These are phyloP conservation scores for Leucocoprinus sp. DNA, from an alignment of 768 basidiomycete species.

Conservation along the genomic window DNA sequence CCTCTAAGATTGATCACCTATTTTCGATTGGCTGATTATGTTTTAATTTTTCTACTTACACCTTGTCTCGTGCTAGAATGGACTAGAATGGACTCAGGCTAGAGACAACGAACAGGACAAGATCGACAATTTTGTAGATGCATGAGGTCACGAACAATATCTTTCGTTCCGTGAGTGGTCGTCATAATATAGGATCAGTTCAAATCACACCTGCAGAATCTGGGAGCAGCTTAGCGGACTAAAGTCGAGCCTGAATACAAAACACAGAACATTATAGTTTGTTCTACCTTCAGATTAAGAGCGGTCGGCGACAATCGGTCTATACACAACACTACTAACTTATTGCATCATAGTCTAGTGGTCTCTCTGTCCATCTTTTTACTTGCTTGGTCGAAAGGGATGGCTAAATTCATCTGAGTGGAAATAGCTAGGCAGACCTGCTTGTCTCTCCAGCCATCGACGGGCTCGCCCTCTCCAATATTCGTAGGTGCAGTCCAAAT, in stretches of 20 bases:
- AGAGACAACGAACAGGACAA: too few species aligned
- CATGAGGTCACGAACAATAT: too few species aligned
- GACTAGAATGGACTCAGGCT: too few species aligned
- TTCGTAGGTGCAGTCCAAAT: slow-evolving; percentile 59
- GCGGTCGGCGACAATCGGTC: background rate
- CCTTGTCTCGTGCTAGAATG: too few species aligned
- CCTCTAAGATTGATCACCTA: background rate
- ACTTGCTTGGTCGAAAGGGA: slow-evolving; percentile 35
- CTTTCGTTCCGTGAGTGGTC: too few species aligned
- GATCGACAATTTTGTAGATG: too few species aligned
- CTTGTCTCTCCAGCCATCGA: slow-evolving; percentile 47
- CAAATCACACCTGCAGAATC: too few species aligned
- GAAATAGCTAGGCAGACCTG: slow-evolving; percentile 58
- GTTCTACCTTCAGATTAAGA: background rate
- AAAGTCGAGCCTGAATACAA: background rate
- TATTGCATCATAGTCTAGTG: slow-evolving; percentile 16
- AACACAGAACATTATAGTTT: background rate
- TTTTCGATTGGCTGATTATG: background rate
- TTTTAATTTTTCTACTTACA: too few species aligned
- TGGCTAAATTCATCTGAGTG: slow-evolving; percentile 50
- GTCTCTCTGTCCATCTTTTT: slow-evolving; percentile 19
- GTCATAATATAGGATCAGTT: too few species aligned
- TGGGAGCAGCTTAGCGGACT: background rate
- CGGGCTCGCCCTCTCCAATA: slow-evolving; percentile 35
- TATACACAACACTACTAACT: too few species aligned